Evolutionary conservation across 2,329 filamentous ascomycete genomes (phyloP).

Genomic region (Lecanicillium sp.): DNA sequence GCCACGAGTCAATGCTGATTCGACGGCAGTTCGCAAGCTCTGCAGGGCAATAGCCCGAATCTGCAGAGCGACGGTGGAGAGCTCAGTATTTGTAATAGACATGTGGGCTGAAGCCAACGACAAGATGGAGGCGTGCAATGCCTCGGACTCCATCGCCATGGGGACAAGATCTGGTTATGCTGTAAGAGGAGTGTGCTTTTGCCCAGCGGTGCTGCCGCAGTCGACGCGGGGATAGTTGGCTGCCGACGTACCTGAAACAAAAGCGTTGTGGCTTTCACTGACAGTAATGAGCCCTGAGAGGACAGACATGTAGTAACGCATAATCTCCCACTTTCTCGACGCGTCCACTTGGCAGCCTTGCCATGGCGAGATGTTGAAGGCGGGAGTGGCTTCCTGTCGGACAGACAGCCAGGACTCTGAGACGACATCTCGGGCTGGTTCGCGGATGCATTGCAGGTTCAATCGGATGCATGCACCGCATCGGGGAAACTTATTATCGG

Average conservation of each 20-base stretch:
- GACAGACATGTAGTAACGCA: no score
- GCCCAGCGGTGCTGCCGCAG: no score
- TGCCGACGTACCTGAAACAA: no score
- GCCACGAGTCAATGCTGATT: constrained; percentile 3
- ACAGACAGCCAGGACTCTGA: neutral
- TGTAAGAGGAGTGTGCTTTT: neutral
- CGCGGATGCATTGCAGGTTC: constrained; percentile 11
- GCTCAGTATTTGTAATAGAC: constrained; percentile 6
- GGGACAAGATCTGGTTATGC: constrained; percentile 7
- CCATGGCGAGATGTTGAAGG: neutral
- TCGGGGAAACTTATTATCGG: constrained; percentile 10
- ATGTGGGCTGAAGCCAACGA: constrained; percentile 10
- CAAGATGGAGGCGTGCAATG: constrained; percentile 11
- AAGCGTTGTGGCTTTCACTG: no score
- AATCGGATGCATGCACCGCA: constrained; percentile 11
- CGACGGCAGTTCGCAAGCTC: constrained; percentile 6
- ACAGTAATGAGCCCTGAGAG: no score
- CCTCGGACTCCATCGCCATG: constrained; percentile 12
- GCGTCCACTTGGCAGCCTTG: neutral
- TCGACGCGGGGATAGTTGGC: neutral
- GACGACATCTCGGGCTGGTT: constrained; percentile 10
- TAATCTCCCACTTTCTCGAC: no score
- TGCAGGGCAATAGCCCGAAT: constrained; percentile 8
- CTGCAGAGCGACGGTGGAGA: constrained; percentile 6
- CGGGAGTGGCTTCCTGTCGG: neutral